Conservation (phyloP, 2,329 filamentous ascomycete genomes). For the Mycosphaerelloides madeirae region DNA sequence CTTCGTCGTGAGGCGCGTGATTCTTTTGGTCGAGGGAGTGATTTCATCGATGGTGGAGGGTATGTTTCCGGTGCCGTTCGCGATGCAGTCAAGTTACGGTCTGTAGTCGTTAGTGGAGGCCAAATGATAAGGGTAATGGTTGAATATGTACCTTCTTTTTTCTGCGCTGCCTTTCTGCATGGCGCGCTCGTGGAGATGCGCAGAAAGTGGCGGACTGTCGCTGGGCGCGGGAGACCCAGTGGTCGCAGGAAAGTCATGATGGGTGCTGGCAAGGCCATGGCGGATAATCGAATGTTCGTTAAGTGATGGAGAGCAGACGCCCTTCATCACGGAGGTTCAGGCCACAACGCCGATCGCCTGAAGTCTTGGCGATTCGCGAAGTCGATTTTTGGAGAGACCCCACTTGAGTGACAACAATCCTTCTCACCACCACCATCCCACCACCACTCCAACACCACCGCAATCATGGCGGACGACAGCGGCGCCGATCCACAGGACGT, state of each 20-base stretch:
- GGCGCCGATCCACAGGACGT: conserved; percentile 35
- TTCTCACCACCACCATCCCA: not conserved
- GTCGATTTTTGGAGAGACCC: too few species aligned
- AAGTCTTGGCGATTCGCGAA: too few species aligned
- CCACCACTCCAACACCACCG: not conserved
- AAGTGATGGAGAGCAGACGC: too few species aligned
- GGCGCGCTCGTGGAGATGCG: conserved; percentile 36
- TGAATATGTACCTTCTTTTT: conserved; percentile 26
- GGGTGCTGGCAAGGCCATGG: conserved; percentile 35
- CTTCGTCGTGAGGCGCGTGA: conserved; percentile 33
- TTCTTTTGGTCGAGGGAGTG: conserved; percentile 33
- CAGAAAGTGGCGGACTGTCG: conserved; percentile 36
- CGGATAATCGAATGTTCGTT: not conserved
- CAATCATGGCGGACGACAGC: conserved; percentile 9
- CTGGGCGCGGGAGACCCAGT: conserved; percentile 33
- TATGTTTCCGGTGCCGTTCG: conserved; percentile 30
- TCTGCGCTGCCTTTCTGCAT: conserved; percentile 28
- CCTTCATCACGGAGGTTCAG: too few species aligned
- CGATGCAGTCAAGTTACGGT: conserved; percentile 33
- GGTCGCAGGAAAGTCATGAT: conserved; percentile 39
- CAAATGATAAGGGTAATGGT: not conserved
- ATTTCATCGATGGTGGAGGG: conserved; percentile 29
- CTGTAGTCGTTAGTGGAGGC: too few species aligned
- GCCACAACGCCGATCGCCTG: too few species aligned
- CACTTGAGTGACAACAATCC: not conserved